Evolutionary conservation across 345 rosid species (phyloP).

Genomic region (Zanthoxylum bungeanum): DNA sequence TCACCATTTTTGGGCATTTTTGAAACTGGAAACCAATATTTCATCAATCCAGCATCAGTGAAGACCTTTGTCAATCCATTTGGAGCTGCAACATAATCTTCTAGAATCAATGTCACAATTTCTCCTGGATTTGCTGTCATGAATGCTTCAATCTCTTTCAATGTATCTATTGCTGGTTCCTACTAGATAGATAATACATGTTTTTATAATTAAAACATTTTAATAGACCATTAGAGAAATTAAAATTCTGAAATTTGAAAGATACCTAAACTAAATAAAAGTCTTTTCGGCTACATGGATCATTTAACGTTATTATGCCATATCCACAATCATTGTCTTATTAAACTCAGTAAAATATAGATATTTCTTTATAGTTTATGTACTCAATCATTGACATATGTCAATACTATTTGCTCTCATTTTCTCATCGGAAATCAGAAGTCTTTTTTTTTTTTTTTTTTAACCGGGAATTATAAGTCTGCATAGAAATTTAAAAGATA

Average conservation of each 20-base stretch:
- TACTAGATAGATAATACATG: constrained; percentile 5
- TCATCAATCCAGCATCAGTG: constrained; percentile 56
- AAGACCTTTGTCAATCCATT: constrained; percentile 58
- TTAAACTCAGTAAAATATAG: no score
- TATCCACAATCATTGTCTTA: no score
- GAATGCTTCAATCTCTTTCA: constrained; percentile 62
- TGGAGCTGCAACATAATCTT: constrained; percentile 57
- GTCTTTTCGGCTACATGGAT: no score
- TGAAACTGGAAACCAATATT: constrained; percentile 56
- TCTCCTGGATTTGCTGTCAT: constrained; percentile 51
- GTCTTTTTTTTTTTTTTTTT: no score
- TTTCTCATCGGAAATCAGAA: no score
- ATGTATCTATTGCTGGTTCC: constrained; percentile 59
- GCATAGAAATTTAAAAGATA: background rate
- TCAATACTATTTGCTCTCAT: no score
- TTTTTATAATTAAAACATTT: background rate
- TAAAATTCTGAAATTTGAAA: background rate
- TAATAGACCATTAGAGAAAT: background rate
- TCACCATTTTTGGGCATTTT: constrained; percentile 58
- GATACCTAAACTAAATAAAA: no score
- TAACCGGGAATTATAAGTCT: no score
- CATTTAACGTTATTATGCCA: no score
- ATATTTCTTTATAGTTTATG: no score
- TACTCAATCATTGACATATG: no score
- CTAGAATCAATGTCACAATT: constrained; percentile 58